phyloP scores from a whole-genome alignment of 352 stramenopile genomes.

The Phytophthora lateralis region DNA sequence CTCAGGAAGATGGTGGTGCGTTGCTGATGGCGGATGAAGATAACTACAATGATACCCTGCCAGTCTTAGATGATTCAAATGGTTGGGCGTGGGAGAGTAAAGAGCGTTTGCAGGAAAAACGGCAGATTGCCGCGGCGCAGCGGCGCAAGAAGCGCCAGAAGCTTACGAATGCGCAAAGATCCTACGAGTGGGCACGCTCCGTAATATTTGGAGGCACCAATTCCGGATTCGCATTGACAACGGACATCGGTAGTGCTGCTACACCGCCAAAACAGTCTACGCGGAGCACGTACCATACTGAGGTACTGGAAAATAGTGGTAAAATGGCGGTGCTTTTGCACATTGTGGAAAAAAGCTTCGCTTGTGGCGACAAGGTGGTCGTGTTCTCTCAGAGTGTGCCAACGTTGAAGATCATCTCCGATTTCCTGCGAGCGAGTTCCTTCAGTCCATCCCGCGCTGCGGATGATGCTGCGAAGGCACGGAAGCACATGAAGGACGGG shows the following conservation, averaged over 20 bases:
- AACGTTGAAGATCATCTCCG: constrained; percentile 80
- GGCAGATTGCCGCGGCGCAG: constrained; percentile 50
- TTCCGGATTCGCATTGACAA: constrained; percentile 1
- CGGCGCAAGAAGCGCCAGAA: constrained; percentile 68
- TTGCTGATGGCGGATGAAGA: constrained; percentile 41
- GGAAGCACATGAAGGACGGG: constrained; percentile 19
- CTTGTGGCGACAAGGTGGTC: constrained; percentile 82
- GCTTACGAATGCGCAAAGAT: constrained; percentile 58
- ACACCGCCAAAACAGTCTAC: neutral
- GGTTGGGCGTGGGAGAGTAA: constrained; percentile 77
- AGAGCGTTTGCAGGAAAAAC: constrained; percentile 61
- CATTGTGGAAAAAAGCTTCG: constrained; percentile 77
- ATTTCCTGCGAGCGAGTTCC: constrained; percentile 62
- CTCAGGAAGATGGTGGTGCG: constrained; percentile 24
- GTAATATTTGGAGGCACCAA: constrained; percentile 35
- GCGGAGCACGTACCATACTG: constrained; percentile 42
- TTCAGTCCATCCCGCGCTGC: constrained; percentile 50
- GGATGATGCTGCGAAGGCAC: constrained; percentile 30
- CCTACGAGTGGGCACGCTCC: constrained; percentile 70
- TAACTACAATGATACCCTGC: constrained; percentile 27
- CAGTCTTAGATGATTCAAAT: constrained; percentile 26
- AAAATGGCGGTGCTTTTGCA: constrained; percentile 82
- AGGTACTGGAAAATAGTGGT: constrained; percentile 72
- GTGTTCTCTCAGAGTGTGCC: constrained; percentile 90
- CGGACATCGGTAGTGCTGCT: neutral